phyloP scores from a whole-genome alignment of 2,329 filamentous ascomycete genomes.

The Cladobotryum mycophilum region DNA sequence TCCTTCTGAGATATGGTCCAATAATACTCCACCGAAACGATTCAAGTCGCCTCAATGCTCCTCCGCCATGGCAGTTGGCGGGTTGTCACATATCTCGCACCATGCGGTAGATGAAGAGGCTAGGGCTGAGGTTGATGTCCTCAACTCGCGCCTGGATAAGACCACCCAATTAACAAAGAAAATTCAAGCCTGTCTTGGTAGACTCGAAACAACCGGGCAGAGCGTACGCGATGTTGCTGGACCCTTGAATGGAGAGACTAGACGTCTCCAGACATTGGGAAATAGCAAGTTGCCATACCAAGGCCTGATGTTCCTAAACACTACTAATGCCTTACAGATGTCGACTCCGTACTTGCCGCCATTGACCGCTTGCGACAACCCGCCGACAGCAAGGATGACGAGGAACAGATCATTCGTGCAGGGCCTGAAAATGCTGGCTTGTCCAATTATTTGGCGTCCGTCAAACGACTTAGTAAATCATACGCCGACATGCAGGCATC shows the following conservation, averaged over 20 bases:
- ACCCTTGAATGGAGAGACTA: conserved; percentile 87
- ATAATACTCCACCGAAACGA: too few relatives aligned
- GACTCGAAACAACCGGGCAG: conserved; percentile 81
- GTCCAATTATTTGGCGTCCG: conserved; percentile 76
- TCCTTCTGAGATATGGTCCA: too few relatives aligned
- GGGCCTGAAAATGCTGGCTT: conserved; percentile 81
- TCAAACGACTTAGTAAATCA: conserved; percentile 84
- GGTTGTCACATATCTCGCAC: conserved; percentile 34
- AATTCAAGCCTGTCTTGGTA: conserved; percentile 79
- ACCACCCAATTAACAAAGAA: conserved; percentile 91
- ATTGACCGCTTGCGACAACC: conserved; percentile 87
- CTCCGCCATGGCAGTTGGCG: conserved; percentile 44
- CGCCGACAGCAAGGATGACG: conserved; percentile 84
- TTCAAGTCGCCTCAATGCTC: background rate
- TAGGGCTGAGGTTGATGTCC: conserved; percentile 62
- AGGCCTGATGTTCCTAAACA: too few relatives aligned
- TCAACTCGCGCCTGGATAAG: conserved; percentile 76
- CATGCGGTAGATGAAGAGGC: conserved; percentile 58
- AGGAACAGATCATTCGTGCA: conserved; percentile 83
- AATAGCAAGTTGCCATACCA: conserved; percentile 50
- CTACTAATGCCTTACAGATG: conserved; percentile 47
- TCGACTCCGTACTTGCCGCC: conserved; percentile 76
- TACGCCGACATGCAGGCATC: conserved; percentile 77
- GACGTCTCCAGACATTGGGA: conserved; percentile 79
- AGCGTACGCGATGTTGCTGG: conserved; percentile 88